Evolutionary conservation across 2,329 filamentous ascomycete species (phyloP), one percentile per base, ranked within the genome.

Genomic region (Emergomyces africanus): DNA sequence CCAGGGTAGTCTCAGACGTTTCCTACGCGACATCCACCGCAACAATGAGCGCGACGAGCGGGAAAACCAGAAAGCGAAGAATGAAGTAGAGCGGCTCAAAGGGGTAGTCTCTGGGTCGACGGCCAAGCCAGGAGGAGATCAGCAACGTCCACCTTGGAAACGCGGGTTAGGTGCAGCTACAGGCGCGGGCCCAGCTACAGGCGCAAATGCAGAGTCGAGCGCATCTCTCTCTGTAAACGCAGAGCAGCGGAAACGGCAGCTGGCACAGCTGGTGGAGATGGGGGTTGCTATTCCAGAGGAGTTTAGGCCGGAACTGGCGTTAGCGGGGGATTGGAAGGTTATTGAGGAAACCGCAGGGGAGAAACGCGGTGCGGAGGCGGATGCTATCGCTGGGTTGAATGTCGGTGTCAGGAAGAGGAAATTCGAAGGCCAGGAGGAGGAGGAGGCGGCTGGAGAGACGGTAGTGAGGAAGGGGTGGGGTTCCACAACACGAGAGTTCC

Each of bases 261-360:
- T 95, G 67, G 86, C 90, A 63, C 90, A 97, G 72, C 78, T 99
- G 12, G 90, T 87, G 4, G 88, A 87, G 41, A 81, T 99, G 79
- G 94, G 94, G 0, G 84, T 99, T 54, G 83, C 84, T 53, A 82
- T 97, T 58, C 94, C 94, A 0, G 85, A 89, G 50, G 85, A 88
- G 64, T 84, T 89, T 59, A 80, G 89, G 61, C 79, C 81, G 1
- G 89, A 94, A 61, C 84, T 96, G 83, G 90, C 91, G 5, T 84
- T 96, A 77, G 85, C 87, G 3, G 90, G 94, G 37, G 88, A 95
- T 57, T 99, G 92, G 92, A 84, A 89, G 60, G 83, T 81, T 5
- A 82, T 89, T 46, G 79, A 83, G 50, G 78, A 77, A 64, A 74
- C 66, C 35, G 65, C 67, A 25, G 67, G 75, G 42, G 61, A 61